Base-by-base conservation (phyloP, 495 filamentous ascomycete genomes). In the Cercophora samala region DNA sequence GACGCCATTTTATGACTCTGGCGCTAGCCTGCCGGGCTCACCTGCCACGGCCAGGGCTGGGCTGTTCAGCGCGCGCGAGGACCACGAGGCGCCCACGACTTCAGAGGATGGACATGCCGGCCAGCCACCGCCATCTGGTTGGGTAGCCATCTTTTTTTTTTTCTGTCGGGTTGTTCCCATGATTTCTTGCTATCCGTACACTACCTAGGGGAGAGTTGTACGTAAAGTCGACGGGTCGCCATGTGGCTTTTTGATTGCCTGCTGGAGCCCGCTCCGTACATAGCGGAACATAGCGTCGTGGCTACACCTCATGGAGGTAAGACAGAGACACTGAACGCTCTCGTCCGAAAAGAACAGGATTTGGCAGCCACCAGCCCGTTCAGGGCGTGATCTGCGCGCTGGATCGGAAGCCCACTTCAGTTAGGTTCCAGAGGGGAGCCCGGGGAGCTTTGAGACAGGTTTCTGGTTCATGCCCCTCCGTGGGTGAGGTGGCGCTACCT, bases 11-110 rank as follows among this genome's bases (percentile, higher is more conserved):
- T 23, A 21, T 42, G 24, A 29, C 29, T 46, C 0, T 60, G 24
- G 11, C 26, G 24, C 29, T 62, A 62, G 60, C 25, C 29, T 62
- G 26, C 29, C 60, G 60, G 60, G 25, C 19, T 61, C 58, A 61
- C 9, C 32, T 61, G 58, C 58, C 58, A 61, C 56, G 56, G n/a
- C 58, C 58, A 18, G 21, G 19, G 25, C 24, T 60, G 26, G 19
- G 58, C 58, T 29, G 22, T 21, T 23, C 24, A 24, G 17, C 58
- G 17, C 29, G n/a, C 19, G n/a, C 8, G 60, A 62, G 25, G 29
- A 9, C 60, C 60, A 62, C 60, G 60, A 37, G 26, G 60, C 26
- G 18, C 5, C 60, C 58, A 61, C 58, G 58, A 29, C 15, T 26
- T 18, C 23, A 61, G 25, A 22, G 52, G 17, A 54, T 54, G 52